A percentile compares a stretch with the other conserved stretches of the same genome.
These are phyloP conservation scores for Helotiales sp. DNA, from an alignment of 2,329 filamentous ascomycete genomes.

Conservation along the genomic window DNA sequence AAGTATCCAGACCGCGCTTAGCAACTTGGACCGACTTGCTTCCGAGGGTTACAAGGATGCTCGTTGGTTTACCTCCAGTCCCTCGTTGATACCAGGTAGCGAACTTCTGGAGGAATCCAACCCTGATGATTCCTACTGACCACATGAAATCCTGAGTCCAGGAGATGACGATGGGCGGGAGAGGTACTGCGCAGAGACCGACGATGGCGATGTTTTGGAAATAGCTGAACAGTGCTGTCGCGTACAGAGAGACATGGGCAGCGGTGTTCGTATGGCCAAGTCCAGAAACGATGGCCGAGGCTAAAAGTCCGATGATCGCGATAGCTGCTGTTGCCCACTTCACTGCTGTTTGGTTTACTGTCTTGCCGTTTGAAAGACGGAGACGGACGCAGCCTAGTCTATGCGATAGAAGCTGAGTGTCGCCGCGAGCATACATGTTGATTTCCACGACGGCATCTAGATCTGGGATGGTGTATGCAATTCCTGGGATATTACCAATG, in stretches of 20 bases:
- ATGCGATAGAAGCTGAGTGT: constrained; percentile 48
- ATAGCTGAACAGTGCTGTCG: constrained; percentile 88
- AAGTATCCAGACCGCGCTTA: constrained; percentile 54
- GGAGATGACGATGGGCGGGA: constrained; percentile 85
- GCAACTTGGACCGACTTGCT: constrained; percentile 80
- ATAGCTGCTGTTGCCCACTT: constrained; percentile 90
- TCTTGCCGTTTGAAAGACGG: constrained; percentile 86
- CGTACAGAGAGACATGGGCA: constrained; percentile 91
- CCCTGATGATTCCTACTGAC: constrained; percentile 92
- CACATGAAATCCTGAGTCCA: constrained; percentile 99
- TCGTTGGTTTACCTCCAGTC: constrained; percentile 84
- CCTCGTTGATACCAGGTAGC: constrained; percentile 96
- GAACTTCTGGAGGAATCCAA: constrained; percentile 83
- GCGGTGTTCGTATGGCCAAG: constrained; percentile 93
- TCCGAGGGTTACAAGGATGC: constrained; percentile 75
- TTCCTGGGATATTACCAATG: constrained; percentile 72
- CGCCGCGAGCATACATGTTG: constrained; percentile 72
- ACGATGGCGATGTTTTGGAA: constrained; percentile 94
- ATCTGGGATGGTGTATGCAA: constrained; percentile 89
- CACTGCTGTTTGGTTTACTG: constrained; percentile 84
- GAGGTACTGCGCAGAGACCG: constrained; percentile 77
- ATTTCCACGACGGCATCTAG: constrained; percentile 85
- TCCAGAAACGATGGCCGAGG: constrained; percentile 87
- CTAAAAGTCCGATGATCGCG: constrained; percentile 79
- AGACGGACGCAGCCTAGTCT: constrained; percentile 87